Base-by-base conservation (phyloP, 2,329 filamentous ascomycete species). In the Tolypocladium endophyticum region DNA sequence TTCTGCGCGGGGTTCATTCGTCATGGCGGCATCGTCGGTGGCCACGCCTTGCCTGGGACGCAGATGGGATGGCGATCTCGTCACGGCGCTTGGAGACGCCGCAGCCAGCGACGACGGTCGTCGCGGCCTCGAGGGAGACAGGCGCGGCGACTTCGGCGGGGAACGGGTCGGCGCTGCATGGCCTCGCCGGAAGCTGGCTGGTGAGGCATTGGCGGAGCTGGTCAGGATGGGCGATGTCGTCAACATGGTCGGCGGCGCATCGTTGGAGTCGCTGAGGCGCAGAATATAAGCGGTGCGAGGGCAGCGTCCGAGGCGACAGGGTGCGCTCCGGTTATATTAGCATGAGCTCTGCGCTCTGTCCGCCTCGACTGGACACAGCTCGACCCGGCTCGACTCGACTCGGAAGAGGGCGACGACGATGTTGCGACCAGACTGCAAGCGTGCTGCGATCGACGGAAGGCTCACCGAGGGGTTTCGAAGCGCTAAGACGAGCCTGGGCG, bases 181-280 rank as follows among this genome's bases (percentile, higher is more conserved):
- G 62, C 69, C 67, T 68, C 71, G 70, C 65, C 66, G 74, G 71
- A 72, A 79, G 72, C 66, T 76, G 66, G 73, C 73, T 62, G 81
- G 79, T 57, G 81, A 83, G 69, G 78, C 76, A 76, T 77, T 82
- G 73, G 78, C 74, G 66, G 79, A 75, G 68, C 73, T 72, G 70
- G 78, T 70, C 68, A 79, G 73, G 65, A 79, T 74, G 62, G 81
- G 80, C 68, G 81, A 83, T 69, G 80, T 81, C 72, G 80, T 81
- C 79, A 84, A 79, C 81, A 84, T 84, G 77, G 73, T 82, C 75
- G 73, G 73, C 73, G 73, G 72, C 73, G 73, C 78, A 79, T 81
- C 71, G 73, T 80, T 71, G 68, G 70, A 66, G 69, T 64, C 64
- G 61, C 54, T 58, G 57, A 60, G 23, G 56, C 47, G 54, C 52